These are phyloP conservation scores for Cadophora malorum DNA, from an alignment of 2,329 filamentous ascomycete genomes.

Conservation along the genomic window DNA sequence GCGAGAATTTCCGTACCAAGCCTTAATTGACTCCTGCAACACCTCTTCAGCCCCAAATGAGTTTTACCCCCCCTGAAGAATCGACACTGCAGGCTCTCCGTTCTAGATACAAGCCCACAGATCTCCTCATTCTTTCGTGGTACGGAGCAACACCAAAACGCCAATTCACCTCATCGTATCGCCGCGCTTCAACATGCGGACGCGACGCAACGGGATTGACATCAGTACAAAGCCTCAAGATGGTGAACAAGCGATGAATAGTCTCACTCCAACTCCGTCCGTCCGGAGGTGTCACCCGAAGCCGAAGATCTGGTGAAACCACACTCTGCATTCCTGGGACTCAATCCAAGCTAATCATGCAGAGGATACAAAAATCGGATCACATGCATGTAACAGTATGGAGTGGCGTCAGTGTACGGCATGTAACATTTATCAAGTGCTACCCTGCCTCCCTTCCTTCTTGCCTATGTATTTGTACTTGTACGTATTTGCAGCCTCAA, in stretches of 20 bases:
- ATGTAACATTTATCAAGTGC: constrained; percentile 1
- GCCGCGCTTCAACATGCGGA: not conserved
- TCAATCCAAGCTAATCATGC: not conserved
- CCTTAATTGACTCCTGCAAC: not conserved
- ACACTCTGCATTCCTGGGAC: constrained; percentile 1
- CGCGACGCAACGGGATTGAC: not conserved
- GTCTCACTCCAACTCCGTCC: not conserved
- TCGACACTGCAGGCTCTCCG: too few relatives aligned
- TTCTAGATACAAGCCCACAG: too few relatives aligned
- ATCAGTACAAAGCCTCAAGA: not conserved
- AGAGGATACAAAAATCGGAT: not conserved
- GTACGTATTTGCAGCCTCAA: constrained; percentile 1
- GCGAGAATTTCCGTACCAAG: too few relatives aligned
- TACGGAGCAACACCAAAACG: not conserved
- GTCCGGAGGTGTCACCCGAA: not conserved
- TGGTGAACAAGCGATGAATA: not conserved
- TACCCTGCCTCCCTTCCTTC: not conserved
- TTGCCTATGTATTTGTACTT: not conserved
- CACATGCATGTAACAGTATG: not conserved
- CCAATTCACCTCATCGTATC: not conserved
- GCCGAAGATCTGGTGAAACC: not conserved
- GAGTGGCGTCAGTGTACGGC: not conserved
- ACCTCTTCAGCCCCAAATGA: not conserved
- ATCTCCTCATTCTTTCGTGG: not conserved
- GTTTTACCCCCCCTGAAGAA: too few relatives aligned